Evolutionary conservation across 2,329 filamentous ascomycete genomes (phyloP).

Genomic region (Aspergillus pseudonomiae): DNA sequence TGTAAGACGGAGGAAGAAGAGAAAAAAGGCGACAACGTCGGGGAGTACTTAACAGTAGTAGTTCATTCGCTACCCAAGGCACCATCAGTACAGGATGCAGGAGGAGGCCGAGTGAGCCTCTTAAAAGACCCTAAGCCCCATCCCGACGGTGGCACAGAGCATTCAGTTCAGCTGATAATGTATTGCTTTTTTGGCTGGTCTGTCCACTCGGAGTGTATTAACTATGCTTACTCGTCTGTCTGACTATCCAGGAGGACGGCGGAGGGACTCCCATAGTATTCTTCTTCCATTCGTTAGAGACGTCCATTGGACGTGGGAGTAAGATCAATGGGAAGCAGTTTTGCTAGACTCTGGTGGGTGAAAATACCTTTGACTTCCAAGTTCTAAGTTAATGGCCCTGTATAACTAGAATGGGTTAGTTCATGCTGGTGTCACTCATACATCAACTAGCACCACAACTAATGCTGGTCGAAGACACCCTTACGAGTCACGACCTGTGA

Average conservation of each 20-base stretch:
- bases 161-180: constrained; percentile 1
- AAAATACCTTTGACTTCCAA: neutral
- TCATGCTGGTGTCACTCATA: neutral
- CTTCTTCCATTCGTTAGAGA: no score
- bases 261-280: no score
- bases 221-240: neutral
- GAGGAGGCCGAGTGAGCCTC: neutral
- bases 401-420: neutral
- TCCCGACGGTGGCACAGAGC: neutral
- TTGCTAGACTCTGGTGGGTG: no score
- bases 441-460: constrained; percentile 2
- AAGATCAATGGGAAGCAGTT: no score
- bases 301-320: no score
- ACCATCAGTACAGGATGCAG: neutral
- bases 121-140: neutral
- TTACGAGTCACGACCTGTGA: neutral
- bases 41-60: neutral
- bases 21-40: neutral
- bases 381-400: neutral
- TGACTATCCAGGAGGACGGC: neutral
- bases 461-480: neutral
- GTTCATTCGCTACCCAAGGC: neutral
- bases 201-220: constrained; percentile 2
- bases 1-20: neutral
- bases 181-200: neutral